Evolutionary conservation across 2,329 filamentous ascomycete species (phyloP).

Genomic region (Arachnomyces sp.): DNA sequence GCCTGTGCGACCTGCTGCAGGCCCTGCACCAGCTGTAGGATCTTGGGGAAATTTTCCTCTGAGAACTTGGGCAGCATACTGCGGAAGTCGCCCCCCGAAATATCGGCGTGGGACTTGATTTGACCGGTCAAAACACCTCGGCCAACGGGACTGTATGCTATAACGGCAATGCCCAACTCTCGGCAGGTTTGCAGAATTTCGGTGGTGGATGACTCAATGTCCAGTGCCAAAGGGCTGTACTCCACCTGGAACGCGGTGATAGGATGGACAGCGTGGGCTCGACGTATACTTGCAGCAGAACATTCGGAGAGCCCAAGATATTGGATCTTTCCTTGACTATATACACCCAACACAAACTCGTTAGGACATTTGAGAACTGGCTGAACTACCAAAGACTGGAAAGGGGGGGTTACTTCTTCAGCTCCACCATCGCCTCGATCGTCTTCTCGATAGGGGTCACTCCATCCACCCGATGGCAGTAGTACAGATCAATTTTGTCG

Average conservation of each 20-base stretch:
- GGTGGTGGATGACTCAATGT: constrained; percentile 36
- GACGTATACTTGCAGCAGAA: constrained; percentile 41
- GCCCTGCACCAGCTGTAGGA: constrained; percentile 45
- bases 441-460: constrained; percentile 32
- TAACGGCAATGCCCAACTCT: constrained; percentile 31
- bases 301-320: constrained; percentile 46
- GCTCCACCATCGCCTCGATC: constrained; percentile 35
- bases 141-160: constrained; percentile 37
- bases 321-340: constrained; percentile 45
- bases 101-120: constrained; percentile 31
- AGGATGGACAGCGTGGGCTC: constrained; percentile 41
- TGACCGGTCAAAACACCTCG: constrained; percentile 37
- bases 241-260: constrained; percentile 49
- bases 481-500: constrained; percentile 41
- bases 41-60: constrained; percentile 48
- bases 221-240: constrained; percentile 42
- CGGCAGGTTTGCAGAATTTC: constrained; percentile 20
- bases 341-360: too few relatives aligned
- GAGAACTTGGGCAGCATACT: constrained; percentile 40
- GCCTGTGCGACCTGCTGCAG: constrained; percentile 42
- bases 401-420: constrained; percentile 25
- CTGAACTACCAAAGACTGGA: neutral
- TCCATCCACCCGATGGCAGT: constrained; percentile 37
- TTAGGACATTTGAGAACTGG: neutral
- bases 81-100: constrained; percentile 40